These are phyloP conservation scores for Lunularia cruciata DNA, from an alignment of 225 moss, liverwort and hornwort species.

Conservation along the genomic window DNA sequence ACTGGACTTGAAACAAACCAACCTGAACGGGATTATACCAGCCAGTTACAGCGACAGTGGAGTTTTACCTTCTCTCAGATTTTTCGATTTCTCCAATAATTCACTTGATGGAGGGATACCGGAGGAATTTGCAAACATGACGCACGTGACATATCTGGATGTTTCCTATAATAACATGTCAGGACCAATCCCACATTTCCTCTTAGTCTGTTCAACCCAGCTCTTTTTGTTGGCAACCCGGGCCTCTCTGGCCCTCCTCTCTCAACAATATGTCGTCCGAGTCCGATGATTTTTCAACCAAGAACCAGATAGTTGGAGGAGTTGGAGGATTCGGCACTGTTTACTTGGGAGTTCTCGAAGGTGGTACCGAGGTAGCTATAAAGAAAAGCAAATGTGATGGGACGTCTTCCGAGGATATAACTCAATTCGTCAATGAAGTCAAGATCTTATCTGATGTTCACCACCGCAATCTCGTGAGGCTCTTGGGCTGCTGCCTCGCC, in stretches of 20 bases:
- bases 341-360: no score
- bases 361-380: neutral
- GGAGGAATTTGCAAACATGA: neutral
- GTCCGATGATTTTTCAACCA: neutral
- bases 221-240: neutral
- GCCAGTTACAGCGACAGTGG: neutral
- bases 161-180: neutral
- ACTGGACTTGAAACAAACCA: neutral
- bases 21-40: neutral
- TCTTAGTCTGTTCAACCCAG: neutral
- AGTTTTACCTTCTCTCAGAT: neutral
- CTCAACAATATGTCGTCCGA: neutral
- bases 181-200: neutral
- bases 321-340: no score
- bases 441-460: slow-evolving; percentile 31
- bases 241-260: neutral
- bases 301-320: no score
- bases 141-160: neutral
- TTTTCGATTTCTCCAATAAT: neutral
- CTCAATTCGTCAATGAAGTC: slow-evolving; percentile 38
- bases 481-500: slow-evolving; percentile 43
- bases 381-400: slow-evolving; percentile 23
- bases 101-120: neutral
- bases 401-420: neutral
- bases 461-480: slow-evolving; percentile 41